Conservation (phyloP, 2,329 filamentous ascomycete genomes). For the Aspergillus hortae region DNA sequence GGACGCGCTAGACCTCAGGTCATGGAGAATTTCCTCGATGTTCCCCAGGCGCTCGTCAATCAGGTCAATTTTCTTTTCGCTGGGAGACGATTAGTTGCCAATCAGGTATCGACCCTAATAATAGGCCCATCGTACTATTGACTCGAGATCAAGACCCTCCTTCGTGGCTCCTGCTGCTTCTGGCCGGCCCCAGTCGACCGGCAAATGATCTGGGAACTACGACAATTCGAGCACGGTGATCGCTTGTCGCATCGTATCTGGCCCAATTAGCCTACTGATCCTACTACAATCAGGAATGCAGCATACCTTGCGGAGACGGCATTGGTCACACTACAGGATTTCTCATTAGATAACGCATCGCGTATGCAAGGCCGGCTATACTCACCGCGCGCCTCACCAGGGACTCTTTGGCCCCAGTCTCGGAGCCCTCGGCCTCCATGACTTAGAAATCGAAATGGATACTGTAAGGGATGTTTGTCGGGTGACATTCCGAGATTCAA, state of each 20-base stretch:
- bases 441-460: not conserved
- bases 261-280: not conserved
- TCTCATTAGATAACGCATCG: not conserved
- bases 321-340: slow-evolving; percentile 31
- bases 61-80: slow-evolving; percentile 52
- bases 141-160: slow-evolving; percentile 40
- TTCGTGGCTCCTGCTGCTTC: slow-evolving; percentile 33
- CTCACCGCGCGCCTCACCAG: slow-evolving; percentile 29
- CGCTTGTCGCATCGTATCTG: slow-evolving; percentile 43
- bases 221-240: slow-evolving; percentile 41
- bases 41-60: slow-evolving; percentile 49
- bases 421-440: slow-evolving; percentile 31
- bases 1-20: slow-evolving; percentile 18
- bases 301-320: slow-evolving; percentile 31
- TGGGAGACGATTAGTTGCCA: slow-evolving; percentile 16
- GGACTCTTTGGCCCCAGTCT: slow-evolving; percentile 20
- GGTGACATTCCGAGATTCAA: not conserved
- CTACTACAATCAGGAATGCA: not conserved
- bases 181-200: slow-evolving; percentile 36
- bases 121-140: slow-evolving; percentile 33
- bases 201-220: slow-evolving; percentile 34
- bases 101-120: too few species aligned
- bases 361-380: slow-evolving; percentile 8
- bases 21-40: slow-evolving; percentile 41
- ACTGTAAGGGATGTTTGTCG: not conserved